Percentiles rank a stretch among this genome's conserved stretches.
These are phyloP conservation scores for Achlya hypogyna DNA, from an alignment of 352 stramenopile species.

Conservation along the genomic window DNA sequence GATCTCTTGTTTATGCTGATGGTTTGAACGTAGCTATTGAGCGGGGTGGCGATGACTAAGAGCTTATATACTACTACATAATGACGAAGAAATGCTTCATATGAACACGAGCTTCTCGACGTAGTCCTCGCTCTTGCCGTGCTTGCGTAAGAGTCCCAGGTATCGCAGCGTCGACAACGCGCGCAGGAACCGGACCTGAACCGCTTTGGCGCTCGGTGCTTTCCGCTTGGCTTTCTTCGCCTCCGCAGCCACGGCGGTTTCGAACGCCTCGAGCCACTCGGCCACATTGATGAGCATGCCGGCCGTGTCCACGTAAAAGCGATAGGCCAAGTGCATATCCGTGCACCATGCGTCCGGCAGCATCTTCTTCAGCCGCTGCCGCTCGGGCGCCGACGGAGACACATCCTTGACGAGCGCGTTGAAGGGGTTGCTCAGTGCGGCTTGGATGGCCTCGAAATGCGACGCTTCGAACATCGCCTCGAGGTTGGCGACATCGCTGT, in stretches of 20 bases:
- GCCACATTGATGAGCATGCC: constrained; percentile 45
- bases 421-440: background rate
- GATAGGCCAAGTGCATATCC: constrained; percentile 54
- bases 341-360: constrained; percentile 30
- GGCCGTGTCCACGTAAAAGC: constrained; percentile 61
- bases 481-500: background rate
- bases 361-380: background rate
- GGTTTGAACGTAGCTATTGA: constrained; percentile 52
- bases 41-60: constrained; percentile 52
- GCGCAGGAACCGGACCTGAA: constrained; percentile 59
- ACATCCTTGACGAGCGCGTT: background rate
- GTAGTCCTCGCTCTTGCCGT: constrained; percentile 33
- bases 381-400: background rate
- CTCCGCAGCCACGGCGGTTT: constrained; percentile 28
- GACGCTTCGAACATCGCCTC: constrained; percentile 4
- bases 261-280: constrained; percentile 64
- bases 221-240: constrained; percentile 9
- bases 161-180: constrained; percentile 56
- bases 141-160: constrained; percentile 38
- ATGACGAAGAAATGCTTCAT: constrained; percentile 24
- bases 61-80: too few species aligned
- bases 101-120: constrained; percentile 80
- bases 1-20: background rate
- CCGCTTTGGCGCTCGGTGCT: constrained; percentile 21
- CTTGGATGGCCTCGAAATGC: constrained; percentile 2